Evolutionary conservation across 176 grass and related monocot species (phyloP), one percentile per base, ranked within the genome.

Genomic region (Lolium rigidum): DNA sequence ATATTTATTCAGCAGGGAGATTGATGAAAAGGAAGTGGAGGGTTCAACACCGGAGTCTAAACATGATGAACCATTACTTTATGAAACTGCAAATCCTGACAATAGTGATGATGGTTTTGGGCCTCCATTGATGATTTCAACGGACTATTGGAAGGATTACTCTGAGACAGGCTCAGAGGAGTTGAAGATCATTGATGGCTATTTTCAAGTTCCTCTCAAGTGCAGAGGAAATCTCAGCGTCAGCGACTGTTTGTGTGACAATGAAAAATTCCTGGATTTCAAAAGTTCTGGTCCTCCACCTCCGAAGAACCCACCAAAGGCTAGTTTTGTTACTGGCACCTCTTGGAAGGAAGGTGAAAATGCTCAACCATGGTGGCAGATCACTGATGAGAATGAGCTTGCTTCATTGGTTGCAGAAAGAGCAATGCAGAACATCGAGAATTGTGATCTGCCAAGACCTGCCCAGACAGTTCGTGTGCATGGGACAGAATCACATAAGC

Each of bases 391-490:
- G 73, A 87, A 90, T 55, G 91, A 92, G 66, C 63, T 98, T n/a
- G 93, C 91, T 92, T 94, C 78, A 86, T 77, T 98, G 28, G 89
- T 98, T 75, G 86, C 95, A 66, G 86, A 98, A 87, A 95, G 89
- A 82, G 85, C 93, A 86, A 46, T 43, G 83, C 85, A 83, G 11
- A 67, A 89, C 74, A 85, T 98, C 59, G 95, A 98, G 74, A 98
- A 98, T 44, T 98, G 93, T 58, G 95, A 98, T 79, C 88, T 98
- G 17, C 95, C 95, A 78, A 98, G 85, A 72, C 93, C 93, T 24
- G 83, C 83, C 11, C 89, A 94, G 54, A 92, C 80, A 21, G 74
- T 88, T 50, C 76, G 14, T 86, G 64, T 88, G 85, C 52, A 70
- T 11, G 11, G 60, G 43, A 64, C 78, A 78, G 63, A 61, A 73